These are phyloP conservation scores for Biscogniauxia sp. DNA, from an alignment of 2,329 filamentous ascomycete genomes.

Conservation along the genomic window DNA sequence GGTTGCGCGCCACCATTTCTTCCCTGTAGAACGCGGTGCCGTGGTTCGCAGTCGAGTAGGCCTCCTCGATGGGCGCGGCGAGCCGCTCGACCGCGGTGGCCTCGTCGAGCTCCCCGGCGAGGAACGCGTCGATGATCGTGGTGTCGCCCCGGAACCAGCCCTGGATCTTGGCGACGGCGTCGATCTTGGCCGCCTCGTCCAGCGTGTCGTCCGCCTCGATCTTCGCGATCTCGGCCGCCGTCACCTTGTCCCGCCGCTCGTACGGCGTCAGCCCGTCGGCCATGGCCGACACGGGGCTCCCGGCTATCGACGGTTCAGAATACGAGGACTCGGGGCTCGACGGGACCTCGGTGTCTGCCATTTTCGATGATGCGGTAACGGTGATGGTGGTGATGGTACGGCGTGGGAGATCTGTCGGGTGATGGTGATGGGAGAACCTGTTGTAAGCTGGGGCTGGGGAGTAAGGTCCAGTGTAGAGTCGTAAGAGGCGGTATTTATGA, in stretches of 20 bases:
- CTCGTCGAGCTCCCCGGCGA: slow-evolving; percentile 7
- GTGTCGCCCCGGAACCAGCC: slow-evolving; percentile 10
- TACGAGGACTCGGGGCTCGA: neutral
- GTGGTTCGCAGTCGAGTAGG: slow-evolving; percentile 10
- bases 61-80: slow-evolving; percentile 9
- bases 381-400: no score
- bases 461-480: neutral
- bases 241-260: neutral
- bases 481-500: no score
- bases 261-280: neutral
- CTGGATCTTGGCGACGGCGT: slow-evolving; percentile 4
- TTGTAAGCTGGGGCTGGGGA: no score
- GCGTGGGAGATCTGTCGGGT: no score
- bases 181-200: slow-evolving; percentile 13
- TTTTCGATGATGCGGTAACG: no score
- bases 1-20: slow-evolving; percentile 1
- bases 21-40: slow-evolving; percentile 2
- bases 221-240: neutral
- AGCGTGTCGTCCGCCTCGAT: slow-evolving; percentile 9
- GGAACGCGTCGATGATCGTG: slow-evolving; percentile 4
- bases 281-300: neutral
- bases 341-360: no score
- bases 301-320: neutral
- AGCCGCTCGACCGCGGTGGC: slow-evolving; percentile 3
- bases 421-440: no score